Percentiles rank a stretch among this genome's conserved stretches.
Evolutionary conservation across 2,329 filamentous ascomycete genomes (phyloP).

Genomic region (Alternaria incomplexa): DNA sequence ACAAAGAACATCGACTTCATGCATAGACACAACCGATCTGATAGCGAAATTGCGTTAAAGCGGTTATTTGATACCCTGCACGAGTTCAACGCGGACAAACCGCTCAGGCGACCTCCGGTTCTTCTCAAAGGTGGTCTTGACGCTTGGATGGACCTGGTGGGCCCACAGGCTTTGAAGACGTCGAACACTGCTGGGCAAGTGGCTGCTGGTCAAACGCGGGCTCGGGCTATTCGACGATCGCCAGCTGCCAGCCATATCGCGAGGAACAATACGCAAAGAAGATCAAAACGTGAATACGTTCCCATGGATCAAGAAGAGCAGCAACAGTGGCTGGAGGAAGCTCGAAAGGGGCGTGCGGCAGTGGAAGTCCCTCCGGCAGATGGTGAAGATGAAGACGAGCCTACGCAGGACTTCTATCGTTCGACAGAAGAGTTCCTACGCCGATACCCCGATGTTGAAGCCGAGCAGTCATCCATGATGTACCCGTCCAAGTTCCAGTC

Average conservation of each 20-base stretch:
- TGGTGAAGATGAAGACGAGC: conserved; percentile 40
- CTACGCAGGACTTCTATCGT: conserved; percentile 58
- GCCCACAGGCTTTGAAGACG: conserved; percentile 66
- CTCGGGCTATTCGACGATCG: conserved; percentile 59
- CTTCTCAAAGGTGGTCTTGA: conserved; percentile 82
- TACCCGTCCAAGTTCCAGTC: conserved; percentile 48
- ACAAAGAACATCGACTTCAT: conserved; percentile 66
- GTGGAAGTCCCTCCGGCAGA: conserved; percentile 41
- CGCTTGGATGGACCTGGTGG: conserved; percentile 86
- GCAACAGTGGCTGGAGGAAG: conserved; percentile 77
- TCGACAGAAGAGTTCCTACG: conserved; percentile 84
- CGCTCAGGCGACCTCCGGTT: conserved; percentile 74
- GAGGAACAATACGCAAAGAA: conserved; percentile 61
- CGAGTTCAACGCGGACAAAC: conserved; percentile 81
- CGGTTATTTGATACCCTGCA: conserved; percentile 79
- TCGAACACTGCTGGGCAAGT: conserved; percentile 62
- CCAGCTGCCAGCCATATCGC: conserved; percentile 60
- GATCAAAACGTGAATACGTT: conserved; percentile 65
- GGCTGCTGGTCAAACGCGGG: conserved; percentile 52
- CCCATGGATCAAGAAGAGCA: conserved; percentile 83
- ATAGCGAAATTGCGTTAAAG: conserved; percentile 62
- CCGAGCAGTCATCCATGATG: conserved; percentile 61
- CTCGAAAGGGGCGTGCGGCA: conserved; percentile 69
- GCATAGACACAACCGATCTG: conserved; percentile 52
- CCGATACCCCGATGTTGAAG: conserved; percentile 74